Conservation (phyloP, 108 stramenopile species). For the Nannochloropsis salina region DNA sequence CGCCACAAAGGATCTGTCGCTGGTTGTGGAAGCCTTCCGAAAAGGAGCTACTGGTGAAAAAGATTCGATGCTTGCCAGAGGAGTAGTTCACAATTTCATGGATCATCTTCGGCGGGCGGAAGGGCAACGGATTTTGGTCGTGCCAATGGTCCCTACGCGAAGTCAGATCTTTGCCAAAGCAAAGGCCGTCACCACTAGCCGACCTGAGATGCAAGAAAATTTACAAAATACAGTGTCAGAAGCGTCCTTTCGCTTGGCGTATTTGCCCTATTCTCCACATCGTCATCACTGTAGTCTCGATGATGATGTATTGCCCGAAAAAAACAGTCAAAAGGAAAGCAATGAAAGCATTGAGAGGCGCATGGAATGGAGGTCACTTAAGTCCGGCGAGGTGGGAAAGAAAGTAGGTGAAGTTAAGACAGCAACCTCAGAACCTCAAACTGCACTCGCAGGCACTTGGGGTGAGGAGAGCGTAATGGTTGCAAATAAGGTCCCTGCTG, state of each 20-base stretch:
- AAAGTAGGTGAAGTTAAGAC: neutral
- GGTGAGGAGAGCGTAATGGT: too few relatives aligned
- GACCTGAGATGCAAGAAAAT: neutral
- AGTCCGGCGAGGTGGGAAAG: neutral
- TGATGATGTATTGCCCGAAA: neutral
- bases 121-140: neutral
- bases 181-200: neutral
- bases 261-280: neutral
- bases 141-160: neutral
- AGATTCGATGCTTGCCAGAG: neutral
- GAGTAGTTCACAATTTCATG: conserved; percentile 11
- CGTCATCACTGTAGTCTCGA: neutral
- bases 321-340: neutral
- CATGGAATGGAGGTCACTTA: neutral
- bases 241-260: neutral
- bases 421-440: neutral
- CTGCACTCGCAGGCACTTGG: too few relatives aligned
- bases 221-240: neutral
- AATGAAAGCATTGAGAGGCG: neutral
- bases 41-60: neutral
- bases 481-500: too few relatives aligned
- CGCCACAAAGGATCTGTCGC: neutral
- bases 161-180: neutral
- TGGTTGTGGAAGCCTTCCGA: neutral
- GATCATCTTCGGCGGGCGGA: neutral